These are phyloP conservation scores for Dacryopinax primogenitus DNA, from an alignment of 768 basidiomycete genomes.

Conservation along the genomic window DNA sequence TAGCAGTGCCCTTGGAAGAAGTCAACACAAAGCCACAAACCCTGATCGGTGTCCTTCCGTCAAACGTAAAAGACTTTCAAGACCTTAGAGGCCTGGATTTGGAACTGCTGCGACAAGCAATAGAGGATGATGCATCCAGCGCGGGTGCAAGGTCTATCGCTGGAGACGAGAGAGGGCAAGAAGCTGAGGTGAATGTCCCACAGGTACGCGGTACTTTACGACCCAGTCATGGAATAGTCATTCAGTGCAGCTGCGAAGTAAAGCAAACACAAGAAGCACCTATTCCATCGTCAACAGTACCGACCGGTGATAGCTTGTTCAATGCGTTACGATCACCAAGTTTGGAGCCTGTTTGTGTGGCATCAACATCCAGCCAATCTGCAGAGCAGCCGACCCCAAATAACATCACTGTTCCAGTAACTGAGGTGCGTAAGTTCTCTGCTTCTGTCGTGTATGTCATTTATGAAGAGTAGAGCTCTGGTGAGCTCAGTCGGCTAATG, in stretches of 20 bases:
- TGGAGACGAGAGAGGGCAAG: not conserved
- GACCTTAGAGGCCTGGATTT: not conserved
- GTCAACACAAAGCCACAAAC: not conserved
- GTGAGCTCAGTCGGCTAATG: not conserved
- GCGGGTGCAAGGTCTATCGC: not conserved
- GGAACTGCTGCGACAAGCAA: not conserved
- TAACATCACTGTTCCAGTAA: not conserved
- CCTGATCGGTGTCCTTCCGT: not conserved
- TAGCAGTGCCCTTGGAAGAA: not conserved
- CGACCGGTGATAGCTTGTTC: not conserved
- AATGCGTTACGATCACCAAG: not conserved
- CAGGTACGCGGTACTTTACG: not conserved
- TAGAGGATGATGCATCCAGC: not conserved
- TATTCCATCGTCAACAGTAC: not conserved
- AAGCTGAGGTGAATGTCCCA: not conserved
- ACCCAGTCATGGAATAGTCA: not conserved
- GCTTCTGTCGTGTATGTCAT: not conserved
- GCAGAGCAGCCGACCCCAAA: not conserved
- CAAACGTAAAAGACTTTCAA: not conserved
- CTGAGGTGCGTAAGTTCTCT: not conserved
- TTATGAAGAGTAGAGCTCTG: not conserved
- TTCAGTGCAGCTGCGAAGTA: not conserved
- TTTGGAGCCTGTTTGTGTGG: not conserved
- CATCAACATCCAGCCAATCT: not conserved
- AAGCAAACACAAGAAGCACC: conserved; percentile 6